A percentile compares a stretch with the other conserved stretches of the same genome.
Evolutionary conservation across 768 basidiomycete species (phyloP).

Genomic region (Panaeolus papilionaceus): DNA sequence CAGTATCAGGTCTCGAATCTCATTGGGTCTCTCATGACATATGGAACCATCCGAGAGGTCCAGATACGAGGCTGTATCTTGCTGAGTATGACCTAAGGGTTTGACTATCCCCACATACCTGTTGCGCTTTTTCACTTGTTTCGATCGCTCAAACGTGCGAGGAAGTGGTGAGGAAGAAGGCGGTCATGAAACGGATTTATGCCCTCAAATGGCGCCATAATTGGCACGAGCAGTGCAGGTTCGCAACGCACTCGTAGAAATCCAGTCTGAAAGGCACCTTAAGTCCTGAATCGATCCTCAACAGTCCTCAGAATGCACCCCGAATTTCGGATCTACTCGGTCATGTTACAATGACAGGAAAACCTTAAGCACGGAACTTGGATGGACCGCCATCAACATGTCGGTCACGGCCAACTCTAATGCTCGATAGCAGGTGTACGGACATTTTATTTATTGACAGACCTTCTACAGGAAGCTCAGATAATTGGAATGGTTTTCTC

Average conservation of each 20-base stretch:
- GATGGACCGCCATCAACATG: neutral
- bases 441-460: neutral
- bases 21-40: no score
- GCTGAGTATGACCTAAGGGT: no score
- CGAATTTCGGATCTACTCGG: constrained; percentile 13
- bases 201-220: constrained; percentile 5
- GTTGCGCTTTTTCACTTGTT: no score
- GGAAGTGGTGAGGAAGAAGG: neutral
- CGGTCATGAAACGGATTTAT: neutral
- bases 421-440: neutral
- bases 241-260: neutral
- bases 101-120: neutral
- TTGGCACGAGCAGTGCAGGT: neutral
- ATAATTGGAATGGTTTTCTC: neutral
- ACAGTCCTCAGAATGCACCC: neutral
- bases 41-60: no score
- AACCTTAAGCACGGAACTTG: constrained; percentile 1
- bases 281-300: neutral
- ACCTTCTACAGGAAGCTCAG: neutral
- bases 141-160: neutral
- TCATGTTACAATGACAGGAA: neutral
- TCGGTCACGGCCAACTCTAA: neutral
- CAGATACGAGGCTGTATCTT: no score
- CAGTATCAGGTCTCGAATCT: no score
- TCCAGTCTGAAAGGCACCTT: neutral